Evolutionary conservation across 106 monocot species (phyloP).

Genomic region (Phalaenopsis aphrodite): DNA sequence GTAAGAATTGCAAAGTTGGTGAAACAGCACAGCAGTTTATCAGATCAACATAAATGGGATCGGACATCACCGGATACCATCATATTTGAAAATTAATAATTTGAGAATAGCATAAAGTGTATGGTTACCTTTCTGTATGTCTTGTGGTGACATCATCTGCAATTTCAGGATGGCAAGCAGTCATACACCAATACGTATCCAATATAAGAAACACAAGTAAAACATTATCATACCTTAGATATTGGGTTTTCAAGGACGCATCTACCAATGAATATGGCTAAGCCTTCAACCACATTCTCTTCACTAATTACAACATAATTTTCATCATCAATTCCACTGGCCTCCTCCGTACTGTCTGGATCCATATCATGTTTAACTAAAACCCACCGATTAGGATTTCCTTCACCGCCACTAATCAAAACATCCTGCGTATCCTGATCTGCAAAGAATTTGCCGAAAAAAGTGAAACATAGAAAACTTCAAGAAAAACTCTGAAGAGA

Average conservation of each 20-base stretch:
- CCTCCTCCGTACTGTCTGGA: slow-evolving; percentile 53
- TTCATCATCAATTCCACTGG: slow-evolving; percentile 75
- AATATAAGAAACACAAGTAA: slow-evolving; percentile 6
- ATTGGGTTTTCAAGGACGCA: slow-evolving; percentile 85
- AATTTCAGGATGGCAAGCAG: slow-evolving; percentile 3
- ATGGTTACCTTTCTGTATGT: slow-evolving; percentile 62
- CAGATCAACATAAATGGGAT: not conserved
- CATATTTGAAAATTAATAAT: not conserved
- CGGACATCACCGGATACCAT: not conserved
- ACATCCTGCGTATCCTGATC: slow-evolving; percentile 33
- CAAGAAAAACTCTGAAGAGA: not conserved
- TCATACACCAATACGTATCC: slow-evolving; percentile 11
- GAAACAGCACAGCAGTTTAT: not conserved
- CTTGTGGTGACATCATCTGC: slow-evolving; percentile 55
- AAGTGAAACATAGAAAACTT: not conserved
- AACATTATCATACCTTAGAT: slow-evolving; percentile 51
- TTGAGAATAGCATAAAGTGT: not conserved
- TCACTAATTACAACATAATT: slow-evolving; percentile 70
- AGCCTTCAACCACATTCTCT: slow-evolving; percentile 83
- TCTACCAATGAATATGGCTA: slow-evolving; percentile 77
- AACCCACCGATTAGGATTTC: slow-evolving; percentile 63
- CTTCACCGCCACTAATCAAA: slow-evolving; percentile 26
- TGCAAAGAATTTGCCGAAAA: slow-evolving; percentile 11
- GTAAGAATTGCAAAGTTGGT: not conserved
- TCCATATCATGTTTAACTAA: slow-evolving; percentile 52